Conservation (phyloP, 441 rosid species). For the Bocquillonia castaneifolia region DNA sequence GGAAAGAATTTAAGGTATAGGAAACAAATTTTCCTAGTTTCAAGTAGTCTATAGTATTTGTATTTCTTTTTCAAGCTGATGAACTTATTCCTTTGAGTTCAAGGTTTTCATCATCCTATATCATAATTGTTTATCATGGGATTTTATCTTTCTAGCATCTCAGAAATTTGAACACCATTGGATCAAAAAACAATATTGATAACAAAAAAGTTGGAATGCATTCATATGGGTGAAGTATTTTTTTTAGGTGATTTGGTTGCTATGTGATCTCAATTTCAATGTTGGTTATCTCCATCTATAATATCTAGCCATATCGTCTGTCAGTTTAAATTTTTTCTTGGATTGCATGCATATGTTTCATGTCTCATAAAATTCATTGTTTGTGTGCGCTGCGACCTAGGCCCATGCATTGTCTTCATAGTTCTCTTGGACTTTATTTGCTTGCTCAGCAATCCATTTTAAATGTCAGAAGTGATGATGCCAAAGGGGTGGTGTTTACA, state of each 20-base stretch:
- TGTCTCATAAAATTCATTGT: neutral
- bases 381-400: neutral
- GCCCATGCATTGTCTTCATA: neutral
- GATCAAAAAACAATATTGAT: neutral
- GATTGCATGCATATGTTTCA: no score
- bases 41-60: neutral
- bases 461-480: neutral
- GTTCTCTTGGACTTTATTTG: neutral
- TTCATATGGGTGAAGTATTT: no score
- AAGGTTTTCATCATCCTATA: neutral
- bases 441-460: neutral
- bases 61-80: neutral
- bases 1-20: slow-evolving; percentile 66
- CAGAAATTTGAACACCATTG: neutral
- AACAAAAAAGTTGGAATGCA: neutral
- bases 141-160: neutral
- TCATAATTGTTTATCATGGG: neutral
- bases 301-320: no score
- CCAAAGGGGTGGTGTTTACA: neutral
- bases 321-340: no score
- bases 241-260: no score
- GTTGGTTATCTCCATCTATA: no score
- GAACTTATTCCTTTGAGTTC: neutral
- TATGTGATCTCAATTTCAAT: no score
- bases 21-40: slow-evolving; percentile 10